Evolutionary conservation across 345 rosid species (phyloP).

Genomic region (Salix dunnii): DNA sequence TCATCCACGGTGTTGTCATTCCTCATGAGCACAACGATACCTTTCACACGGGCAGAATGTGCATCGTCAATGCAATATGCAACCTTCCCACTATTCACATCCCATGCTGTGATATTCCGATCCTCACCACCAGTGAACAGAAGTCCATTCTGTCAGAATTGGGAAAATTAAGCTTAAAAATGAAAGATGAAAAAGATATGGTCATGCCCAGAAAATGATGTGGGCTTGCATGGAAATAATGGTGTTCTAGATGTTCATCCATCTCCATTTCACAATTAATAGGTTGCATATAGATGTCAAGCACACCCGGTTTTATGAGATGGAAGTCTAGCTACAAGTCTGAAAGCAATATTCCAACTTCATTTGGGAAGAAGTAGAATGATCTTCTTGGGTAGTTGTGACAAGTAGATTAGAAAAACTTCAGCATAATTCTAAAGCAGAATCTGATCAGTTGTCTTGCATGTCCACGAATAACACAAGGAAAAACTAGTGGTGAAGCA

Average conservation of each 20-base stretch:
- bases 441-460: not conserved
- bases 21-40: constrained; percentile 63
- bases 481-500: not conserved
- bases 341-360: not conserved
- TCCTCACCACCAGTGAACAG: constrained; percentile 89
- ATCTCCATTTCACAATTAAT: not conserved
- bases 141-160: constrained; percentile 55
- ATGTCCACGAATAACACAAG: not conserved
- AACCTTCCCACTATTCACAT: constrained; percentile 68
- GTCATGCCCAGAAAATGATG: not conserved
- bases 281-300: not conserved
- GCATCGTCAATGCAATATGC: constrained; percentile 75
- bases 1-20: constrained; percentile 46
- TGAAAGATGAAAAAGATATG: not conserved
- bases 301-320: not conserved
- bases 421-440: not conserved
- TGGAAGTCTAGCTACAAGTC: not conserved
- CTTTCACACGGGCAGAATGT: constrained; percentile 81
- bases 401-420: not conserved
- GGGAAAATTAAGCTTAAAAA: not conserved
- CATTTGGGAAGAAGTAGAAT: not conserved
- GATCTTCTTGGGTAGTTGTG: not conserved
- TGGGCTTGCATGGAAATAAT: not conserved
- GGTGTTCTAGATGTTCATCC: not conserved
- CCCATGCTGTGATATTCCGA: constrained; percentile 82